Evolutionary conservation across 805 yeast species (phyloP), one percentile per base, ranked within the genome.

Genomic region (Wickerhamomyces strasburgensis): DNA sequence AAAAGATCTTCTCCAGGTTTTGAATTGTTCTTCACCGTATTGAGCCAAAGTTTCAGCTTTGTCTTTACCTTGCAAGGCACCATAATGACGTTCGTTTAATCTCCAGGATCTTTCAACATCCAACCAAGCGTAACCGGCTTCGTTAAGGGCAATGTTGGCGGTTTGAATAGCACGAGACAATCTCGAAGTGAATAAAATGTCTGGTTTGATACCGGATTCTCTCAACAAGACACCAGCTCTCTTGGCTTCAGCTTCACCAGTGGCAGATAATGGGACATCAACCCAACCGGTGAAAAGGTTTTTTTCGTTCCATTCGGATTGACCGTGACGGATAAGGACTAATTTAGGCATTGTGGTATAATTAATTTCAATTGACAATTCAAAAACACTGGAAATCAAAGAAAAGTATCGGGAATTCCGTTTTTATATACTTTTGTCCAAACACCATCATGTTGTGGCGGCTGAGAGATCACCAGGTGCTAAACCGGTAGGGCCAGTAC

Each of bases 231-330:
- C 87, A 68, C 97, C 98, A 51, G 97, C 98, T 64, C 84, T 81
- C 52, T 71, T 72, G 54, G 98, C 98, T 73, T 89, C 98, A 63
- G 80, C 74, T 63, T 73, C 78, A 68, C 98, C 98, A 54, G 75
- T 67, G 45, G 73, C 88, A 38, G 90, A 80, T 64, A 89, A 77
- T 59, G 76, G 72, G 54, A 87, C 95, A 67, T 89, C 98, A 47
- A 90, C 97, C 98, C 98, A 89, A 61, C 98, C 98, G 66, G 97
- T 89, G 83, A 89, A 89, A 54, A 89, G 75, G 78, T 89, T 90
- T 75, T 87, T 86, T 69, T 87, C 95, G 70, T 89, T 89, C 98
- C 98, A 89, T 68, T 86, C 97, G 72, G 95, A 85, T 76, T 90
- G 96, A 59, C 98, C 98, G 89, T 89, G 98, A 77, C 98, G 89